A percentile compares a stretch with the other conserved stretches of the same genome.
Conservation (phyloP, 257 asterid species). For the Solanum pimpinellifolium region DNA sequence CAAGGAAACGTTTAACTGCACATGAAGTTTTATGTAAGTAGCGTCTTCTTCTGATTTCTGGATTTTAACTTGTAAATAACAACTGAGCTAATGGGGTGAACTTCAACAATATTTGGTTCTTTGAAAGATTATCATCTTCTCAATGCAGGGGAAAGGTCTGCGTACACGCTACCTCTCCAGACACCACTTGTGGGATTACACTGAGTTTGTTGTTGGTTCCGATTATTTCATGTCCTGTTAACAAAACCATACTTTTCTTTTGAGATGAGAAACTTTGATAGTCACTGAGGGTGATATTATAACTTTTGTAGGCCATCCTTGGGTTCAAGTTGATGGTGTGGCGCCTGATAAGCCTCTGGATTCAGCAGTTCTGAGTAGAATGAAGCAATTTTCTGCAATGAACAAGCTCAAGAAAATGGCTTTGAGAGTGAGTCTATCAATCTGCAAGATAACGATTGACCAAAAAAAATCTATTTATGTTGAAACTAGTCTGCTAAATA, state of each 20-base stretch:
- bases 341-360: conserved; percentile 97
- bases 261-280: neutral
- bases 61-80: neutral
- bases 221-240: neutral
- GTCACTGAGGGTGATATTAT: neutral
- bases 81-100: neutral
- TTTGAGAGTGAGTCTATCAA: conserved; percentile 48
- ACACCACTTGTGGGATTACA: neutral
- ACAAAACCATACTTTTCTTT: neutral
- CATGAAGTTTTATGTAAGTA: conserved; percentile 89
- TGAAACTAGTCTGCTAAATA: neutral
- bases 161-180: neutral
- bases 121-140: neutral
- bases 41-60: neutral
- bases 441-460: neutral
- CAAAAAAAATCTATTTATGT: neutral
- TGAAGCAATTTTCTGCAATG: conserved; percentile 96
- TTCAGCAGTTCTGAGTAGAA: conserved; percentile 83
- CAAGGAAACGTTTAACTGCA: conserved; percentile 73
- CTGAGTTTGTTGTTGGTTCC: neutral
- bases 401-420: conserved; percentile 97
- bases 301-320: conserved; percentile 71
- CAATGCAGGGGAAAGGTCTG: neutral
- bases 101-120: neutral
- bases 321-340: conserved; percentile 95